These are phyloP conservation scores for Penicillium sp. DNA, from an alignment of 2,329 filamentous ascomycete genomes.

Conservation along the genomic window DNA sequence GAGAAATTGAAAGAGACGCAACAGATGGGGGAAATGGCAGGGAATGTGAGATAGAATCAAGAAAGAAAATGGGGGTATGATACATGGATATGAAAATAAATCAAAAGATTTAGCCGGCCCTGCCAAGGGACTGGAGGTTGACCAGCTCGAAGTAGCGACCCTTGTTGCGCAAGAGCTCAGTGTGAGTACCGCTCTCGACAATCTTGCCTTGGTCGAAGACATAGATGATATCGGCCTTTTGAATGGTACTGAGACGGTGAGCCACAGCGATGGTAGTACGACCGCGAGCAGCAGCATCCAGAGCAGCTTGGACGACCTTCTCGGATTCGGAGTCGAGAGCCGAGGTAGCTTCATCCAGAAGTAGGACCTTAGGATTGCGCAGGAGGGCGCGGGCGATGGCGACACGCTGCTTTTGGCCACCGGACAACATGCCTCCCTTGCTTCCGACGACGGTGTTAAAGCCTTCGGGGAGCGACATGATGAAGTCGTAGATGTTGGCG, in stretches of 20 bases:
- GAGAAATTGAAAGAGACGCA: neutral
- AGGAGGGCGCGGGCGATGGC: conserved; percentile 89
- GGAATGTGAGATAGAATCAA: neutral
- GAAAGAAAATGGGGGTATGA: neutral
- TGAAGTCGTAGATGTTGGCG: conserved; percentile 90
- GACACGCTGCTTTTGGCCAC: conserved; percentile 92
- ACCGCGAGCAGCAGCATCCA: conserved; percentile 79
- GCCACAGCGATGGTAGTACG: conserved; percentile 93
- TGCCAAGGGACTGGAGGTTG: conserved; percentile 73
- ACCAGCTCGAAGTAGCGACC: conserved; percentile 77
- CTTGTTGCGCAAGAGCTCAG: conserved; percentile 65
- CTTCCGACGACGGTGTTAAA: conserved; percentile 82
- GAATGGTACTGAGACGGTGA: conserved; percentile 86
- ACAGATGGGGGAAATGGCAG: neutral
- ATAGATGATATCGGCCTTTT: conserved; percentile 91
- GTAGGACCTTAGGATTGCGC: conserved; percentile 82
- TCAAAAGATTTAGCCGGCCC: conserved; percentile 35
- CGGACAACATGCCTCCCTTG: conserved; percentile 80
- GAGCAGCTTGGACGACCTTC: conserved; percentile 61
- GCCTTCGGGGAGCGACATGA: conserved; percentile 78
- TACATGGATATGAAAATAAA: neutral
- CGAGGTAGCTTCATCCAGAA: conserved; percentile 72
- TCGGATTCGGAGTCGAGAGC: conserved; percentile 51
- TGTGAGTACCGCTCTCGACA: conserved; percentile 79
- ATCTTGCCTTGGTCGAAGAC: conserved; percentile 91